Evolutionary conservation across 1,284 basidiomycete species (phyloP), one percentile per base, ranked within the genome.

Genomic region (Psilocybe mexicana): DNA sequence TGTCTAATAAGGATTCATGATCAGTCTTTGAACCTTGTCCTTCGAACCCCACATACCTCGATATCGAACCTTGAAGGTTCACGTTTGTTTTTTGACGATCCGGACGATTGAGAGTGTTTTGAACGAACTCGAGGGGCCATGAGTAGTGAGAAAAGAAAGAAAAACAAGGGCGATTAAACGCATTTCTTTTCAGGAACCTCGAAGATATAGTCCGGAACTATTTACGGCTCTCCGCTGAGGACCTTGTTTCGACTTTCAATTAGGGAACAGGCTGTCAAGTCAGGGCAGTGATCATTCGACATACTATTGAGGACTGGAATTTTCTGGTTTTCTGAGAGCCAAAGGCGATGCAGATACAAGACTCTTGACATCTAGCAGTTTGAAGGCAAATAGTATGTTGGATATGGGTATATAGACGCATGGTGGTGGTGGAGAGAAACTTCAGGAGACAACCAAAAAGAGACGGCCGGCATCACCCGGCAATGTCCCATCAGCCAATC

Each of bases 31-130:
- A 33, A 33, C 8, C 8, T 4, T 33, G 4, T 33, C 30, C 30
- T 6, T 33, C 1, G 8, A 33, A 6, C 8, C 30, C 4, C 3
- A 55, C 45, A 11, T 2, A 49, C 54, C 1, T 55, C 36, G n/a
- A 40, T 23, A 12, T 43, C 42, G n/a, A 55, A 55, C 18, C 45
- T 49, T 14, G 46, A 43, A n/a, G 38, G 30, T 42, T 43, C 46
- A 12, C n/a, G n/a, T 35, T n/a, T 14, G 33, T 30, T 24, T 6
- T 11, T 18, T n/a, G 33, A 23, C 5, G 28, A 18, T 18, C 46
- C 30, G 18, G 46, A 48, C 11, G 46, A 35, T n/a, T 35, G 46
- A 35, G 46, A 14, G 18, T 28, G 30, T 33, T 14, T 8, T 48
- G 28, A 48, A n/a, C 18, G 46, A 33, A 23, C 46, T 33, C 30